Evolutionary conservation across 257 asterid genomes (phyloP), one percentile per base, ranked within the genome.

Genomic region (Solanum piurae): DNA sequence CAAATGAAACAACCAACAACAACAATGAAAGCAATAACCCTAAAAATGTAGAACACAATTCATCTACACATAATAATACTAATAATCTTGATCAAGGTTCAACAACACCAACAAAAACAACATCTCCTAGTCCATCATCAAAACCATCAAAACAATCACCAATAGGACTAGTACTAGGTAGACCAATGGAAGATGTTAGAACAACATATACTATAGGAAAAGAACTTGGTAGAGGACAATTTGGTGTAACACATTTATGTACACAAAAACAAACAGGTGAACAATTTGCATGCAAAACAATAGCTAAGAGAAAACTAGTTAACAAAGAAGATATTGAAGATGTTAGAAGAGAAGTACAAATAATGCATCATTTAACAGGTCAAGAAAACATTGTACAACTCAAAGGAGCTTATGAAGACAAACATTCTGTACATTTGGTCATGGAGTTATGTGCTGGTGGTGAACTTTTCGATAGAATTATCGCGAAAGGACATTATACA

Each of bases 381-480:
- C 98, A 95, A 87, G 85, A 90, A 4, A 95, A 95, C 58, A 93
- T 95, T 36, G 98, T 95, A 18, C 95, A 94, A 89, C 91, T 94
- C 5, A 94, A 92, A 90, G 98, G 98, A 23, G 98, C 98, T 3
- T 95, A 89, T 79, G 98, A 95, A 92, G 98, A 95, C 89, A 95
- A 94, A 91, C 98, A 95, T 69, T 92, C 94, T 6, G 98, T 95
- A 82, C 96, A 95, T 80, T 80, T 96, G 88, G 96, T 96, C 82
- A 93, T 96, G 98, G 98, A 96, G 91, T 89, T 96, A 21, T 96
- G 98, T 84, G 98, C 95, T 18, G 98, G 98, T 12, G 98, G 98
- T 27, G 98, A 96, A 93, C 95, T 96, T 9, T 96, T 96, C 87
- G 98, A 96, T 88, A 91, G 98, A 46, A 96, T 96, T 25, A 96